phyloP scores from a whole-genome alignment of 1,284 basidiomycete species.

The Butyriboletus appendiculatus region DNA sequence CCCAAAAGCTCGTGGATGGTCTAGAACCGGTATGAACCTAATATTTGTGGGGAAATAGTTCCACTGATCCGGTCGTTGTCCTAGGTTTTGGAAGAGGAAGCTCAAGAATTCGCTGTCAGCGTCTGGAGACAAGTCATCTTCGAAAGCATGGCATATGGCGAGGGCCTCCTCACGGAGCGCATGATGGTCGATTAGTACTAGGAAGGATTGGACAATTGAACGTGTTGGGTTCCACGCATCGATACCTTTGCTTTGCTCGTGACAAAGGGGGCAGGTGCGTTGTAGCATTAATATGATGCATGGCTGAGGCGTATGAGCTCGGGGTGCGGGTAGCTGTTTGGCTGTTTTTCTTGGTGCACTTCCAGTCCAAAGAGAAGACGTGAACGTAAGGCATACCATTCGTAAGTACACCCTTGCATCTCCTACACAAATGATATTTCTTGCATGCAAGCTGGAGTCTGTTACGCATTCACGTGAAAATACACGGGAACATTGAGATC shows the following conservation, averaged over 20 bases:
- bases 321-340: slow-evolving; percentile 20
- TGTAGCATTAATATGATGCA: slow-evolving; percentile 35
- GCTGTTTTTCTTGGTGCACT: slow-evolving; percentile 15
- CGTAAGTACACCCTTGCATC: slow-evolving; percentile 36
- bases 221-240: slow-evolving; percentile 21
- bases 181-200: slow-evolving; percentile 64
- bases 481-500: neutral
- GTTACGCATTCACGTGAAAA: slow-evolving; percentile 1
- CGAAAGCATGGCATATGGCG: slow-evolving; percentile 86
- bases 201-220: slow-evolving; percentile 12
- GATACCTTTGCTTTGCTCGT: slow-evolving; percentile 30
- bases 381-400: slow-evolving; percentile 23
- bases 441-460: slow-evolving; percentile 22
- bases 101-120: slow-evolving; percentile 67
- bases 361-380: slow-evolving; percentile 8
- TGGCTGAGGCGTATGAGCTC: slow-evolving; percentile 32
- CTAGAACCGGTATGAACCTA: slow-evolving; percentile 76
- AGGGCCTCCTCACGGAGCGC: slow-evolving; percentile 77
- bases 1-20: slow-evolving; percentile 81
- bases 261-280: slow-evolving; percentile 43
- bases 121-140: slow-evolving; percentile 90
- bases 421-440: slow-evolving; percentile 31
- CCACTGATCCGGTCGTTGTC: slow-evolving; percentile 1
- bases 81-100: slow-evolving; percentile 89
- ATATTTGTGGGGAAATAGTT: neutral